Evolutionary conservation across 1,284 basidiomycete species (phyloP).

Genomic region (Cryptococcus neoformans): DNA sequence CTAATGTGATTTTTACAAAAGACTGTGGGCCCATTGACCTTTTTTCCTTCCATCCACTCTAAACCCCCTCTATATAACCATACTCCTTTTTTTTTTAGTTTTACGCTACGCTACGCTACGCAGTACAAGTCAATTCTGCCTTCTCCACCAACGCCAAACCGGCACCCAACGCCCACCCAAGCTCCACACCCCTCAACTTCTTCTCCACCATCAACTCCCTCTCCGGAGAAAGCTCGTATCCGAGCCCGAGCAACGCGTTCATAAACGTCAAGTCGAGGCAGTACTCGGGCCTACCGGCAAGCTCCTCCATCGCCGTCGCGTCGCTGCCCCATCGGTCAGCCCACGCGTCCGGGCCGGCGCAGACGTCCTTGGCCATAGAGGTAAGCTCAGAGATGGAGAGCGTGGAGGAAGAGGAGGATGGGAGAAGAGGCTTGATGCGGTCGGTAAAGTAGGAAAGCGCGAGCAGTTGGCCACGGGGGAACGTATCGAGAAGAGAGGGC

Average conservation of each 20-base stretch:
- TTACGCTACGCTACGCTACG: slow-evolving; percentile 13
- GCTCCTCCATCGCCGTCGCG: slow-evolving; percentile 63
- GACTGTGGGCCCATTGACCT: too few species aligned
- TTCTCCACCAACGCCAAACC: slow-evolving; percentile 62
- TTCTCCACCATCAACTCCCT: slow-evolving; percentile 77
- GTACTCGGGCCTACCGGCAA: slow-evolving; percentile 82
- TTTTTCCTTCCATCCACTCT: too few species aligned
- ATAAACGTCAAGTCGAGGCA: slow-evolving; percentile 96
- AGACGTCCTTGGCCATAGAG: slow-evolving; percentile 65
- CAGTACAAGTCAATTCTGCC: slow-evolving; percentile 45
- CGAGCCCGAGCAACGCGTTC: slow-evolving; percentile 76
- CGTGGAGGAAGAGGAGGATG: slow-evolving; percentile 27
- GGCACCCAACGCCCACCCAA: slow-evolving; percentile 92
- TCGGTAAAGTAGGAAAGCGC: slow-evolving; percentile 98
- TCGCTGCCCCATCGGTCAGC: slow-evolving; percentile 50
- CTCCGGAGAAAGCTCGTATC: slow-evolving; percentile 72
- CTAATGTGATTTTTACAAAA: too few species aligned
- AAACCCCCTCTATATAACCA: too few species aligned
- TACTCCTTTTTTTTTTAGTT: too few species aligned
- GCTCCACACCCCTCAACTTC: slow-evolving; percentile 83
- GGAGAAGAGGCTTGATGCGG: slow-evolving; percentile 77
- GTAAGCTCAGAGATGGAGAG: slow-evolving; percentile 65
- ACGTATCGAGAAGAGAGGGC: slow-evolving; percentile 87
- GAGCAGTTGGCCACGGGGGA: slow-evolving; percentile 72
- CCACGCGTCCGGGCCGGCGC: slow-evolving; percentile 66